A percentile compares a stretch with the other conserved stretches of the same genome.
These are phyloP conservation scores for Penicillium malachiteum DNA, from an alignment of 495 filamentous ascomycete genomes.

Conservation along the genomic window DNA sequence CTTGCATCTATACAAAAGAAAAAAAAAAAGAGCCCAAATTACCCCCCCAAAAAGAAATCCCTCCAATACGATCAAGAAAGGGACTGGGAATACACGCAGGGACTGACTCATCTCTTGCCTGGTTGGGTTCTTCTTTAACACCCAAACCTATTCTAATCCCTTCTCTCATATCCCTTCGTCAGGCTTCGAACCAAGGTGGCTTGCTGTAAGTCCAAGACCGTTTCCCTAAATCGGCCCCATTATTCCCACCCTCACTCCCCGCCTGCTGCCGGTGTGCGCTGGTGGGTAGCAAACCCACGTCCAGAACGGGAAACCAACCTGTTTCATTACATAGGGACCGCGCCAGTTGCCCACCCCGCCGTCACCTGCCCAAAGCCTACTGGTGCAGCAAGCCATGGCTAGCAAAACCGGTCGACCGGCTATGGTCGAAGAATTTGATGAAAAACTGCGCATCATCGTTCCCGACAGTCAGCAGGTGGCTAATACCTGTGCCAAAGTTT, in stretches of 20 bases:
- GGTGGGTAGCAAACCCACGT: conserved; percentile 14
- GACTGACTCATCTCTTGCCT: neutral
- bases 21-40: neutral
- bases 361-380: neutral
- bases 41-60: neutral
- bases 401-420: conserved; percentile 43
- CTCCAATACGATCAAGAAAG: neutral
- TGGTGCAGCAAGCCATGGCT: conserved; percentile 38
- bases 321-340: conserved; percentile 10
- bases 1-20: neutral
- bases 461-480: conserved; percentile 52
- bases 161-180: neutral
- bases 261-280: conserved; percentile 1
- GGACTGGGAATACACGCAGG: neutral
- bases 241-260: neutral
- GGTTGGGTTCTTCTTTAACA: no score
- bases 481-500: conserved; percentile 48
- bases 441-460: conserved; percentile 46
- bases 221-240: neutral
- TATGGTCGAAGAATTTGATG: conserved; percentile 58
- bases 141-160: neutral
- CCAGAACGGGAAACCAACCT: conserved; percentile 16
- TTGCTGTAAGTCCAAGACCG: conserved; percentile 19
- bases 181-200: conserved; percentile 5
- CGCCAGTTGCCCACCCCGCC: conserved; percentile 11